phyloP scores from a whole-genome alignment of 192 early-diverging fungal genomes.

The Phycomyces nitens region DNA sequence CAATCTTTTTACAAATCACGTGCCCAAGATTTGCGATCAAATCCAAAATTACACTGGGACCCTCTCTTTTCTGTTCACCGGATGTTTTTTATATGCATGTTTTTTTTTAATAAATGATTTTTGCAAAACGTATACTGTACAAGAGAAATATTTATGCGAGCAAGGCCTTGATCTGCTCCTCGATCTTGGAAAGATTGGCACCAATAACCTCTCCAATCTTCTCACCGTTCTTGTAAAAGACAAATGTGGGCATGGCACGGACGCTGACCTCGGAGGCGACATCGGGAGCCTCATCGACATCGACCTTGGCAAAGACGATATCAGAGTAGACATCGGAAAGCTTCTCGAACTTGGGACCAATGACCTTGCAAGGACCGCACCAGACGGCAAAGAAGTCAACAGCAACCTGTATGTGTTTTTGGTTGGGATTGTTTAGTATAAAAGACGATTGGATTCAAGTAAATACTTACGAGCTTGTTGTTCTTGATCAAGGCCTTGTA shows the following conservation, averaged over 20 bases:
- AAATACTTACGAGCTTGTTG: slow-evolving; percentile 18
- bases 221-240: slow-evolving; percentile 48
- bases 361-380: slow-evolving; percentile 86
- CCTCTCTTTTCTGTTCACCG: too few species aligned
- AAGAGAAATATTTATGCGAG: slow-evolving; percentile 11
- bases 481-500: slow-evolving; percentile 21
- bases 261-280: slow-evolving; percentile 39
- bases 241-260: slow-evolving; percentile 58
- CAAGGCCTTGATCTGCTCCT: slow-evolving; percentile 23
- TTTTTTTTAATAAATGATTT: background rate
- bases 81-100: too few species aligned
- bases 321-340: slow-evolving; percentile 50
- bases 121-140: background rate
- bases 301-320: slow-evolving; percentile 74
- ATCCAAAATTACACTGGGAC: too few species aligned
- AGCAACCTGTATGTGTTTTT: slow-evolving; percentile 41
- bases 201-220: slow-evolving; percentile 48
- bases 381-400: slow-evolving; percentile 81
- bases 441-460: background rate
- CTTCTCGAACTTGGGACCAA: slow-evolving; percentile 60
- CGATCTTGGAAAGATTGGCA: slow-evolving; percentile 28
- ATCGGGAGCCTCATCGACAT: slow-evolving; percentile 69
- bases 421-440: background rate
- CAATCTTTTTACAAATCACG: too few species aligned
- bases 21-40: too few species aligned